Conservation (phyloP, 2,329 filamentous ascomycete species). For the Cladosporium phlei region DNA sequence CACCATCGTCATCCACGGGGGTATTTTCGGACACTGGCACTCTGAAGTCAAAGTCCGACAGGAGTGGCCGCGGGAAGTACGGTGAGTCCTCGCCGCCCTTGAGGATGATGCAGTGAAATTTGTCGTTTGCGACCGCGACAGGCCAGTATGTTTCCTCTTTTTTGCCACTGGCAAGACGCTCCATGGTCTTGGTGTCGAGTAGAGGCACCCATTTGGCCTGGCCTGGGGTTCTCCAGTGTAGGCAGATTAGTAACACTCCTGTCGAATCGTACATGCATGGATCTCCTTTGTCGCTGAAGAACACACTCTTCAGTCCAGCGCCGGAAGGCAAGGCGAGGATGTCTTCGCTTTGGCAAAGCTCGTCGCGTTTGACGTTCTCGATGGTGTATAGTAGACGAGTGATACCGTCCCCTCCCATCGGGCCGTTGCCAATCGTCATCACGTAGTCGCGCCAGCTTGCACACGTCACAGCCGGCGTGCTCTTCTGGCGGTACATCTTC, state of each 20-base stretch:
- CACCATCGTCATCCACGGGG: constrained; percentile 40
- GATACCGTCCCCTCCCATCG: constrained; percentile 71
- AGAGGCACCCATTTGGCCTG: constrained; percentile 89
- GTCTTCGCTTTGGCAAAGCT: constrained; percentile 92
- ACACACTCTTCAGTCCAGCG: constrained; percentile 70
- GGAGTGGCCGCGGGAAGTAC: constrained; percentile 82
- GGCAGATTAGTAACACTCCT: constrained; percentile 77
- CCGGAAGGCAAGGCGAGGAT: constrained; percentile 76
- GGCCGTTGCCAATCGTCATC: constrained; percentile 90
- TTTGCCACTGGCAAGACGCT: constrained; percentile 74
- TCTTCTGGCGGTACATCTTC: constrained; percentile 87
- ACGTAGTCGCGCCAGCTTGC: constrained; percentile 94
- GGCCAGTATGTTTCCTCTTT: constrained; percentile 93
- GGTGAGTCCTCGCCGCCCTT: constrained; percentile 92
- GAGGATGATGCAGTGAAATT: constrained; percentile 98
- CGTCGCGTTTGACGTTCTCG: constrained; percentile 88
- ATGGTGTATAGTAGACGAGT: constrained; percentile 83
- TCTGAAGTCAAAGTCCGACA: constrained; percentile 89
- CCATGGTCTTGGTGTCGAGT: constrained; percentile 78
- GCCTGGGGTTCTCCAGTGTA: constrained; percentile 83
- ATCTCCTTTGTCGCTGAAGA: constrained; percentile 91
- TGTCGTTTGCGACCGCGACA: constrained; percentile 82
- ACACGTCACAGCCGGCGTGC: constrained; percentile 82
- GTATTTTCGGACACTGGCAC: constrained; percentile 65
- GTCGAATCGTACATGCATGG: constrained; percentile 95